phyloP scores from a whole-genome alignment of 176 grass and related monocot species.

The Juncus effusus region DNA sequence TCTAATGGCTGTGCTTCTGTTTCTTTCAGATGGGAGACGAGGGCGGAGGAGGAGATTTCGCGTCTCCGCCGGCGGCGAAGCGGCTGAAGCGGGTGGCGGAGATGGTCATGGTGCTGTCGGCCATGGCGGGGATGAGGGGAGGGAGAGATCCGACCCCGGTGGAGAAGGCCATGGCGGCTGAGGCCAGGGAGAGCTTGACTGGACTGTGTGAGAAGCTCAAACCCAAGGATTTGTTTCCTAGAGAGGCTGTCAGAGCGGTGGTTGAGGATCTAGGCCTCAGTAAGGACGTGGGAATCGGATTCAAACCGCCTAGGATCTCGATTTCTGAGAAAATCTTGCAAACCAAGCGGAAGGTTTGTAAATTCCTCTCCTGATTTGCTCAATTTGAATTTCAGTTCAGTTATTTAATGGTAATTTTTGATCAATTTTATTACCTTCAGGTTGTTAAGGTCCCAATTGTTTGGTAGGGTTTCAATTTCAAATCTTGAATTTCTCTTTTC shows the following conservation, averaged over 20 bases:
- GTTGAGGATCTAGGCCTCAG: conserved; percentile 94
- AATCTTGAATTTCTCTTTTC: neutral
- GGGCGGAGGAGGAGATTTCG: conserved; percentile 19
- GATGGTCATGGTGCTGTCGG: conserved; percentile 91
- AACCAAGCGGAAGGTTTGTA: conserved; percentile 85
- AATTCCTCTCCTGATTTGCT: conserved; percentile 13
- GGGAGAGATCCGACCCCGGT: conserved; percentile 67
- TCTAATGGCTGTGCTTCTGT: conserved; percentile 2
- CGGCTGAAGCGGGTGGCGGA: conserved; percentile 77
- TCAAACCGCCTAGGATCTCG: conserved; percentile 66
- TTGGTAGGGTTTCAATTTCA: conserved; percentile 21
- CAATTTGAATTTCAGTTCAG: neutral
- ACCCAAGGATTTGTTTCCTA: conserved; percentile 91
- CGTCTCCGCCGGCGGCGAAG: conserved; percentile 25
- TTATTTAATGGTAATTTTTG: neutral
- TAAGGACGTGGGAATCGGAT: conserved; percentile 58
- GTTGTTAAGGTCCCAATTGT: neutral
- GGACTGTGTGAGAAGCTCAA: conserved; percentile 43
- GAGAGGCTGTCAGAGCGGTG: conserved; percentile 70
- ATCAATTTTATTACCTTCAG: neutral
- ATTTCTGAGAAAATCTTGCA: conserved; percentile 82
- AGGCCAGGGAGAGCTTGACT: conserved; percentile 69
- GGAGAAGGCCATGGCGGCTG: conserved; percentile 73
- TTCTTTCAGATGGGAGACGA: conserved; percentile 37
- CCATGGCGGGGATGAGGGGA: conserved; percentile 62